phyloP scores from a whole-genome alignment of 371 early-diverging fungal species.

The Circinella umbellata region DNA sequence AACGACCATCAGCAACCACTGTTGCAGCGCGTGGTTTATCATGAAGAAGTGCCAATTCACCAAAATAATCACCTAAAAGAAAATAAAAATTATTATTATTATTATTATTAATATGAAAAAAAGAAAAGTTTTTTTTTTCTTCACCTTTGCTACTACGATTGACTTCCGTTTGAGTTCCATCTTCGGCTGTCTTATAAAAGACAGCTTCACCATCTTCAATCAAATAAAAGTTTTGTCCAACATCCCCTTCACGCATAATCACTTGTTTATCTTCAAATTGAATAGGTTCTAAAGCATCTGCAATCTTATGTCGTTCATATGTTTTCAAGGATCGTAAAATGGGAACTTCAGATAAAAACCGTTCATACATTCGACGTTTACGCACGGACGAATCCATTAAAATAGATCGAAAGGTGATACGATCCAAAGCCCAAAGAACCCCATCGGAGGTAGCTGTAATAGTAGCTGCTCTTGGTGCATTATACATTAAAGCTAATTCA shows the following conservation, averaged over 20 bases:
- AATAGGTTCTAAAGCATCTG: conserved; percentile 80
- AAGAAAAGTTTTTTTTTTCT: conserved; percentile 19
- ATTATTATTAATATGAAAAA: too few species aligned
- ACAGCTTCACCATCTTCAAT: conserved; percentile 90
- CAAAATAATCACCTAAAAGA: conserved; percentile 10
- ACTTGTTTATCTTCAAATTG: conserved; percentile 69
- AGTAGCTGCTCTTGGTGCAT: conserved; percentile 89
- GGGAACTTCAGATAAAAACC: conserved; percentile 75
- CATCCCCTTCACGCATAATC: conserved; percentile 75
- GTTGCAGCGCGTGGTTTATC: conserved; percentile 94
- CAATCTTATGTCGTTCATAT: conserved; percentile 81
- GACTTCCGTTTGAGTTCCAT: conserved; percentile 79
- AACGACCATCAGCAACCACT: conserved; percentile 83
- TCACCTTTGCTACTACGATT: conserved; percentile 82
- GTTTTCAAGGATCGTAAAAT: conserved; percentile 67
- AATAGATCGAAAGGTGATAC: conserved; percentile 80
- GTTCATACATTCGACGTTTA: conserved; percentile 81
- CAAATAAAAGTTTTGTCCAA: conserved; percentile 66
- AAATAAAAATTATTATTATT: background rate
- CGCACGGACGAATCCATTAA: conserved; percentile 76
- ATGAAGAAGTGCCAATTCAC: conserved; percentile 89
- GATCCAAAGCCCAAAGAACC: conserved; percentile 85
- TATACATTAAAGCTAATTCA: conserved; percentile 92
- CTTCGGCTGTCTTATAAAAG: conserved; percentile 35
- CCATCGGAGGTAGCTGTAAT: conserved; percentile 70